Percentiles rank a stretch among this genome's conserved stretches.
Evolutionary conservation across 495 filamentous ascomycete genomes (phyloP).

Genomic region (Penicillium samsonianum): DNA sequence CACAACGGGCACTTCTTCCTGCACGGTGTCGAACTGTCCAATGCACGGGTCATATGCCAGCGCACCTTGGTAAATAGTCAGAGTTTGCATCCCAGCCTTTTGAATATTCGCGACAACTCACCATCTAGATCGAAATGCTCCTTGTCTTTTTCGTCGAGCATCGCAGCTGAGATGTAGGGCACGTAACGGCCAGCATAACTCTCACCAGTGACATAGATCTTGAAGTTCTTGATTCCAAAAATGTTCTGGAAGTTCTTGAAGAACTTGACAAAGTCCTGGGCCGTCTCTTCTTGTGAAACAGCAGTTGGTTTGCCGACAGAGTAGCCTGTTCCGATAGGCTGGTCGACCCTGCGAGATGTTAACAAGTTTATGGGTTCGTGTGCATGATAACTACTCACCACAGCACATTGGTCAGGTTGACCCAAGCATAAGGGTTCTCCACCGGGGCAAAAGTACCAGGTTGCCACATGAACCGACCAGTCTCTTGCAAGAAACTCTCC

Average conservation of each 20-base stretch:
- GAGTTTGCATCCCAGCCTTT: neutral
- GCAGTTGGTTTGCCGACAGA: constrained; percentile 56
- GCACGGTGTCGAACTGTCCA: constrained; percentile 41
- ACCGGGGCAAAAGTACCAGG: constrained; percentile 59
- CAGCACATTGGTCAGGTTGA: constrained; percentile 64
- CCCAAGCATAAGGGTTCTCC: constrained; percentile 66
- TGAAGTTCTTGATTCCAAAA: constrained; percentile 61
- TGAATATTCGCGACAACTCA: constrained; percentile 11
- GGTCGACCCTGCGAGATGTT: constrained; percentile 44
- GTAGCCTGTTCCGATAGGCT: constrained; percentile 61
- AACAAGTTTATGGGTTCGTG: neutral
- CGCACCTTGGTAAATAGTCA: constrained; percentile 31
- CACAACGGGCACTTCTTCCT: constrained; percentile 46
- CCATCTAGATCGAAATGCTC: constrained; percentile 51
- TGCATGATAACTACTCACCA: constrained; percentile 42
- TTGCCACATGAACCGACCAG: constrained; percentile 64
- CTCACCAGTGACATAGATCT: constrained; percentile 64
- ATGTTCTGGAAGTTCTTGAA: constrained; percentile 63
- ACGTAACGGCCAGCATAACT: constrained; percentile 59
- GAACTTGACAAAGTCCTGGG: constrained; percentile 61
- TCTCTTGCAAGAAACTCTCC: constrained; percentile 67
- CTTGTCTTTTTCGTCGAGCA: constrained; percentile 51
- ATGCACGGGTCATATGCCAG: constrained; percentile 47
- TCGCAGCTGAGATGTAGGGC: constrained; percentile 54
- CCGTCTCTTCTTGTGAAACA: constrained; percentile 55